Conservation (phyloP, 176 grass and related monocot species). For the Eragrostis nindensis region DNA sequence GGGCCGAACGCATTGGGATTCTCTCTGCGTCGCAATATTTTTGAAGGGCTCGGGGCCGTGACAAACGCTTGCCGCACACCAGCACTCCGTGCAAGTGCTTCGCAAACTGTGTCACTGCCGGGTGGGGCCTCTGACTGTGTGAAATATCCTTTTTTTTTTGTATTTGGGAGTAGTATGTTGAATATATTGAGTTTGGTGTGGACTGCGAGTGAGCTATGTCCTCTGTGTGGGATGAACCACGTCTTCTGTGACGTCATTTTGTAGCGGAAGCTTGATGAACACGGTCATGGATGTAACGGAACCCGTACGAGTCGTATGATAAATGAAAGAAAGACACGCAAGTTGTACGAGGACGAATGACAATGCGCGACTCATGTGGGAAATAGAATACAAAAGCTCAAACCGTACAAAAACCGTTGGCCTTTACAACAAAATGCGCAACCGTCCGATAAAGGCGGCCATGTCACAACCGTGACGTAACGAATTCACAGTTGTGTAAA, state of each 20-base stretch:
- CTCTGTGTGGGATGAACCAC: background rate
- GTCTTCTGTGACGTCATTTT: background rate
- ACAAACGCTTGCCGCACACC: constrained; percentile 35
- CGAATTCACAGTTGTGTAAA: background rate
- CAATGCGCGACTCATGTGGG: background rate
- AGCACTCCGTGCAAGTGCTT: background rate
- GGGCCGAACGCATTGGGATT: constrained; percentile 49
- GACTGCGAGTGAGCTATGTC: background rate
- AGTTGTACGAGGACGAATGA: background rate
- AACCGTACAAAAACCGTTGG: too few relatives aligned
- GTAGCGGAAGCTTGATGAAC: background rate
- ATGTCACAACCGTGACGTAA: too few relatives aligned
- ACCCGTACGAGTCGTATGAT: background rate
- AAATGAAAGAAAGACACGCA: background rate
- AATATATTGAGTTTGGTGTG: background rate
- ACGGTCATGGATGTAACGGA: background rate
- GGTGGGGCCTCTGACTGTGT: background rate
- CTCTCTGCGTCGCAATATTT: constrained; percentile 25
- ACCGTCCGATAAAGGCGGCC: background rate
- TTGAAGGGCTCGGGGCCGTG: background rate
- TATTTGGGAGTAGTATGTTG: background rate
- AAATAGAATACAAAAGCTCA: background rate
- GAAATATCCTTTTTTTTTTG: background rate
- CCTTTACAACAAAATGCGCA: background rate
- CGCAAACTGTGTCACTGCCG: background rate